Evolutionary conservation across 306 rosid genomes (phyloP), one percentile per base, ranked within the genome.

Genomic region (Albizia julibrissin): DNA sequence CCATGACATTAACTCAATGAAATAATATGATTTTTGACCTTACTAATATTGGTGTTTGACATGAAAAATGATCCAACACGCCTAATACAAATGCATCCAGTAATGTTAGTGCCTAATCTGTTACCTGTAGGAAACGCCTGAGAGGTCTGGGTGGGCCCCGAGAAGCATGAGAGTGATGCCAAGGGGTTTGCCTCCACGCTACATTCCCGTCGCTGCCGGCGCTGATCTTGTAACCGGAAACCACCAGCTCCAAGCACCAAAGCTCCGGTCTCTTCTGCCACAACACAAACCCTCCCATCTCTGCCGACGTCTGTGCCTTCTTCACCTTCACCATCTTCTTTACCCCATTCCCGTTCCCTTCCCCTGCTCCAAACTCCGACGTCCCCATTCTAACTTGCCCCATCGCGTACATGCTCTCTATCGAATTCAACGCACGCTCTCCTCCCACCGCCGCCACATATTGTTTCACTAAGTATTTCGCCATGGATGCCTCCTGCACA

Each of bases 161-260:
- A 52, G 98, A 96, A 79, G 99, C 99, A 77, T 96, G 99, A 46
- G 99, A 91, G 78, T 96, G 97, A 83, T 96, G 98, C 98, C 98
- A 96, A 4, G 99, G 98, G 31, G 99, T 96, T 79, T 93, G 99
- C 39, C 98, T 88, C 99, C 99, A 96, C 0, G 96, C 94, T 58
- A 96, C 86, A 56, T 91, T 93, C 0, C 99, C 98, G 52, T 96
- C 97, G 80, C 98, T 92, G 3, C 99, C 99, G 2, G 97, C 99
- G 79, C 92, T 96, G 59, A 96, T 93, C 76, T 96, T 96, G 91
- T 90, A 87, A 0, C 98, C 94, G 6, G 91, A 82, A 68, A 96
- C 82, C 65, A 96, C 89, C 85, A 96, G 22, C 75, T 96, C 99
- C 91, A 93, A 90, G 52, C 98, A 93, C 99, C 99, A 96, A 0